Conservation (phyloP, 2,329 filamentous ascomycete genomes). For the Botrytis galanthina region DNA sequence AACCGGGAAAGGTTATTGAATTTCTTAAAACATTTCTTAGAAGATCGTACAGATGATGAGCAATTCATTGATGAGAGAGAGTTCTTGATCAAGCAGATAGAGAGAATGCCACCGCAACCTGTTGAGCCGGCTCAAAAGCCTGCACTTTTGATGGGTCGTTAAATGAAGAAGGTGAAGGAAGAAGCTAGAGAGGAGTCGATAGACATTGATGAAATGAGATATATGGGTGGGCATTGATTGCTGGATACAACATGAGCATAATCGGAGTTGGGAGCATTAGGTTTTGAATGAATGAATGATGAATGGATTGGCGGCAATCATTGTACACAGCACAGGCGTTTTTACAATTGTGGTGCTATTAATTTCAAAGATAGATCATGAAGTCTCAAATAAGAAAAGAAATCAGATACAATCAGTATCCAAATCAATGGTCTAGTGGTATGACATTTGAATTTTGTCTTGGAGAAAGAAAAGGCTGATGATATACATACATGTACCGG, state of each 20-base stretch:
- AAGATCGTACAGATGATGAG: constrained; percentile 94
- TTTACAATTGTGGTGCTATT: constrained; percentile 1
- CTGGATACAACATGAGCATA: constrained; percentile 21
- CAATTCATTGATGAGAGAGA: constrained; percentile 98
- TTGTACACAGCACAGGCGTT: constrained; percentile 19
- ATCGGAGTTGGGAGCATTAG: constrained; percentile 21
- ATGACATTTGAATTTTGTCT: neutral
- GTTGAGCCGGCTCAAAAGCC: constrained; percentile 44
- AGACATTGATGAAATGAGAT: constrained; percentile 18
- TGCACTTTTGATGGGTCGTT: constrained; percentile 36
- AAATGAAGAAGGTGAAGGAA: constrained; percentile 7
- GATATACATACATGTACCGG: neutral
- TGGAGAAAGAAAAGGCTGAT: neutral
- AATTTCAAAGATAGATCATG: constrained; percentile 2
- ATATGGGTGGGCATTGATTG: constrained; percentile 18
- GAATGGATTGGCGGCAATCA: constrained; percentile 9
- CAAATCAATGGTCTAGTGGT: neutral
- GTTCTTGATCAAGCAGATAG: constrained; percentile 93
- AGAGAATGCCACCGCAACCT: constrained; percentile 60
- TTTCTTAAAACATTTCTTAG: constrained; percentile 88
- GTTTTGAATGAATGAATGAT: constrained; percentile 17
- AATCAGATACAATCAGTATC: neutral
- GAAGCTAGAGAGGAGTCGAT: constrained; percentile 17
- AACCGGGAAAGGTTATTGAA: constrained; percentile 87
- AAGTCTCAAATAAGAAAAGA: neutral